Evolutionary conservation across 2,329 filamentous ascomycete genomes (phyloP), one percentile per base, ranked within the genome.

Genomic region (Hymenotorrendiella dingleyae): DNA sequence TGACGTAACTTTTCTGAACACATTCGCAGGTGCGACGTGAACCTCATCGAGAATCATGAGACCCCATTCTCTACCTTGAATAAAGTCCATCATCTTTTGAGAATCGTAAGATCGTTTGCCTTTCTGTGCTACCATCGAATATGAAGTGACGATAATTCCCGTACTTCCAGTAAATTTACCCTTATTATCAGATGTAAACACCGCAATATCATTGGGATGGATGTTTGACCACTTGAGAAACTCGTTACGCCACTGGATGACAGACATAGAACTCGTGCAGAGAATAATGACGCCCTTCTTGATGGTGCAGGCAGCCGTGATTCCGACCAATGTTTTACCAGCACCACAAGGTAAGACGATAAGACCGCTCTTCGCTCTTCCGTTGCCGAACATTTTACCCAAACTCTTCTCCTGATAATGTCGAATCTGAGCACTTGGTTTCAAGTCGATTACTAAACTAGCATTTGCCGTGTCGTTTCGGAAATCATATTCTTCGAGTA

Each of bases 211-310:
- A 53, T 91, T 84, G 0, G 90, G 88, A 55, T 90, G 85, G 48
- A 94, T 94, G 59, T 97, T 97, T n/a, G 90, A 96, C 93, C 93
- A 98, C 57, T 96, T 95, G 50, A 97, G 69, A 61, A 98, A 98
- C 60, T 98, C 93, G 47, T 93, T 83, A 46, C 89, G 76, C 93
- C 93, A 98, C 64, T 98, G 93, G 16, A 94, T 84, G 5, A 94
- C 93, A 6, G 89, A 96, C 91, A 98, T 98, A 41, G 88, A 91
- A 60, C 88, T 95, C 2, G 93, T 98, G 67, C 89, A 95, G 16
- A 98, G 79, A 6, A 98, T 88, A 44, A 98, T 91, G 17, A 90
- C 82, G 9, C 90, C 90, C 68, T 97, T 98, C 64, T 94, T 94
- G 65, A 98, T 91, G 4, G 93, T 97, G 66, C 93, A 97, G 16